phyloP scores from a whole-genome alignment of 306 rosid genomes.

The Albizia julibrissin region DNA sequence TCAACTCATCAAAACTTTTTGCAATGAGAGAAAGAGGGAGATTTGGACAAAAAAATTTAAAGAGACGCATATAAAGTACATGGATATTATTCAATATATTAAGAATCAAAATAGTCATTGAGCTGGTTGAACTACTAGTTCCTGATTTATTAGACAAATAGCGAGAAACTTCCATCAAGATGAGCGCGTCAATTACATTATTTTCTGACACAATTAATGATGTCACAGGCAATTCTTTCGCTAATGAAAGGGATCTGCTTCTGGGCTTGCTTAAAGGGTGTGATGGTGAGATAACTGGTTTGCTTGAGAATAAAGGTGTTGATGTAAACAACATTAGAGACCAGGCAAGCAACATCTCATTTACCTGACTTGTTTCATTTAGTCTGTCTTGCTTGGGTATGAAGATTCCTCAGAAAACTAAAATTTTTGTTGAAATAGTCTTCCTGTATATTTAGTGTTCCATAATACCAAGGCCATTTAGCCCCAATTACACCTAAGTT shows the following conservation, averaged over 20 bases:
- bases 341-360: slow-evolving; percentile 47
- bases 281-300: slow-evolving; percentile 64
- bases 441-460: not conserved
- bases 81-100: not conserved
- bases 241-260: slow-evolving; percentile 66
- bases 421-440: not conserved
- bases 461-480: not conserved
- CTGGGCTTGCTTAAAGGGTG: slow-evolving; percentile 68
- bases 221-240: slow-evolving; percentile 55
- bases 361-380: not conserved
- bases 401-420: not conserved
- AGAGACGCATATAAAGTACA: not conserved
- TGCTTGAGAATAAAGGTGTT: slow-evolving; percentile 66
- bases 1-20: not conserved
- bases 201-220: not conserved
- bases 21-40: not conserved
- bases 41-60: not conserved
- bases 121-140: not conserved
- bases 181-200: not conserved
- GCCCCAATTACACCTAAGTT: not conserved
- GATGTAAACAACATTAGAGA: slow-evolving; percentile 67
- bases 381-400: not conserved
- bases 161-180: not conserved
- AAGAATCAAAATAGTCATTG: not conserved
- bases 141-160: not conserved